phyloP scores from a whole-genome alignment of 139 green algal genomes.

The Ettlia oleoabundans region DNA sequence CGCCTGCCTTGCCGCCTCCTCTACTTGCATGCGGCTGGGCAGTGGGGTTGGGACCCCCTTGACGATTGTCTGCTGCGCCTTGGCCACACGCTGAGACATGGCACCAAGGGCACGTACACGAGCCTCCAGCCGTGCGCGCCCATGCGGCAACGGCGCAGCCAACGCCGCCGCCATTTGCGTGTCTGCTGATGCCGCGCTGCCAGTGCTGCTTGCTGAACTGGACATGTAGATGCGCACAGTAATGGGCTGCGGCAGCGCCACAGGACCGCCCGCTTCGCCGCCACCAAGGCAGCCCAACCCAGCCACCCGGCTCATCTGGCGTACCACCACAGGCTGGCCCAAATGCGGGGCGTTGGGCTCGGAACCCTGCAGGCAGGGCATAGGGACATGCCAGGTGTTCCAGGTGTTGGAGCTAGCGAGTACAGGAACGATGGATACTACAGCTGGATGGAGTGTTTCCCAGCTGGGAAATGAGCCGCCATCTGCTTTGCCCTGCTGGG shows the following conservation, averaged over 20 bases:
- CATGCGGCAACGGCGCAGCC: background rate
- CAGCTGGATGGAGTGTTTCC: no score
- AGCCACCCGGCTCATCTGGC: conserved; percentile 23
- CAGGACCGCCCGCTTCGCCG: background rate
- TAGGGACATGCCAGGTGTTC: background rate
- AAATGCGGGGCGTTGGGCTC: background rate
- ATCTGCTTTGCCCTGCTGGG: no score
- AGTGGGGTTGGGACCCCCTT: conserved; percentile 48
- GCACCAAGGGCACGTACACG: conserved; percentile 11
- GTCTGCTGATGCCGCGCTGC: conserved; percentile 1
- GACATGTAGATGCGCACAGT: conserved; percentile 44
- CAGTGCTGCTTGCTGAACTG: background rate
- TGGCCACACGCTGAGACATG: conserved; percentile 33
- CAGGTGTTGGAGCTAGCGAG: no score
- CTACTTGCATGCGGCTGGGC: background rate
- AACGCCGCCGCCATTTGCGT: background rate
- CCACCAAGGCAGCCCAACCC: background rate
- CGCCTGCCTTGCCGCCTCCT: background rate
- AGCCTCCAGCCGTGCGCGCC: background rate
- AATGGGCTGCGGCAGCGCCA: conserved; percentile 29
- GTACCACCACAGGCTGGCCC: conserved; percentile 26
- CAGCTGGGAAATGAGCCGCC: no score
- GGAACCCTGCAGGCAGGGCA: background rate
- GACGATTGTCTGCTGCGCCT: conserved; percentile 41
- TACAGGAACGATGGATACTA: no score